Evolutionary conservation across 1,139 yeast species (phyloP).

Genomic region (Yamadazyma spencermartinsiae): DNA sequence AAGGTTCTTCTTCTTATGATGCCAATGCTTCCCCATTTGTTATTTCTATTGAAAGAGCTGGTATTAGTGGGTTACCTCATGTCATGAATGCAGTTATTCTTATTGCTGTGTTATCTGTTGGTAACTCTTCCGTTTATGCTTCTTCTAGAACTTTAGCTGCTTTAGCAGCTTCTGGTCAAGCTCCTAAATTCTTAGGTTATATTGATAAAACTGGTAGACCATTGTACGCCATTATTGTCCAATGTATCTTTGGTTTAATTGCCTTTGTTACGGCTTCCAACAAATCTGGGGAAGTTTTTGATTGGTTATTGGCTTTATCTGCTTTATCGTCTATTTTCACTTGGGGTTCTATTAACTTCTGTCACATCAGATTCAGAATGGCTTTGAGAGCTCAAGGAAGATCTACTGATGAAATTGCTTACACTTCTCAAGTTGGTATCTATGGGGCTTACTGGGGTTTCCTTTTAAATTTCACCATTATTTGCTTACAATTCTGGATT

Average conservation of each 20-base stretch:
- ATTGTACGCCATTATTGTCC: slow-evolving; percentile 58
- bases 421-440: slow-evolving; percentile 66
- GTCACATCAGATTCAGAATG: slow-evolving; percentile 76
- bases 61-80: slow-evolving; percentile 44
- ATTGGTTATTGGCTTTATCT: slow-evolving; percentile 81
- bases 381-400: slow-evolving; percentile 71
- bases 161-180: slow-evolving; percentile 77
- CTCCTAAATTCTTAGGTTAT: slow-evolving; percentile 72
- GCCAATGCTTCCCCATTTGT: slow-evolving; percentile 52
- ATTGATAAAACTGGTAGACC: slow-evolving; percentile 79
- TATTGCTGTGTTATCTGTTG: slow-evolving; percentile 49
- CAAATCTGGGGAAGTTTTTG: slow-evolving; percentile 65
- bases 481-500: slow-evolving; percentile 80
- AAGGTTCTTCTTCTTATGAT: slow-evolving; percentile 37
- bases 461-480: slow-evolving; percentile 57
- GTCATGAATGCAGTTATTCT: slow-evolving; percentile 51
- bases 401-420: slow-evolving; percentile 65
- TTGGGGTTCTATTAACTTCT: slow-evolving; percentile 76
- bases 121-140: slow-evolving; percentile 62
- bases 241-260: slow-evolving; percentile 62
- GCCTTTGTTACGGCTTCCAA: slow-evolving; percentile 67
- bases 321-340: slow-evolving; percentile 84
- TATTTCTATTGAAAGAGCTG: slow-evolving; percentile 44
- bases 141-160: slow-evolving; percentile 83
- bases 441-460: slow-evolving; percentile 71